A percentile compares a stretch with the other conserved stretches of the same genome.
Evolutionary conservation across 2,329 filamentous ascomycete species (phyloP).

Genomic region (Pyricularia grisea): DNA sequence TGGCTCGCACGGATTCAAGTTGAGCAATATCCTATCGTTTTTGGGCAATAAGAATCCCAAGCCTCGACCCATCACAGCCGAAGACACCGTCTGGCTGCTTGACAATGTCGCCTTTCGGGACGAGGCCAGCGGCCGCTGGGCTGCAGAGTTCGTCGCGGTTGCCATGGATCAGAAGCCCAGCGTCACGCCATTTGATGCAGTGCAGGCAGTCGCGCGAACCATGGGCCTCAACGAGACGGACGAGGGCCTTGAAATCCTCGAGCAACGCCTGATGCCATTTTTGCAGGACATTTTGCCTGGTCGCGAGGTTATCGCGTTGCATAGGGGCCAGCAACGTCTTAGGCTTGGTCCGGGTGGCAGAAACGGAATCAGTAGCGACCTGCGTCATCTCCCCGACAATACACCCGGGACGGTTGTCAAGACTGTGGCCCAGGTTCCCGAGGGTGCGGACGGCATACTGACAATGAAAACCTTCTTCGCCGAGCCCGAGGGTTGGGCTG

Average conservation of each 20-base stretch:
- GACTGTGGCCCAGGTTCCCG: slow-evolving; percentile 39
- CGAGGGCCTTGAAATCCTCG: slow-evolving; percentile 49
- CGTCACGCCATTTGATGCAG: slow-evolving; percentile 55
- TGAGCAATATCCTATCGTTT: slow-evolving; percentile 33
- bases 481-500: slow-evolving; percentile 68
- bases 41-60: slow-evolving; percentile 47
- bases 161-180: slow-evolving; percentile 69
- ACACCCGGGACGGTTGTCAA: slow-evolving; percentile 35
- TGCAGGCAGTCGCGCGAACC: slow-evolving; percentile 60
- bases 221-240: slow-evolving; percentile 56
- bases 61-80: slow-evolving; percentile 46
- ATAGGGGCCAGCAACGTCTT: slow-evolving; percentile 35
- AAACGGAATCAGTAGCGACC: slow-evolving; percentile 63
- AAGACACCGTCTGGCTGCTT: slow-evolving; percentile 77
- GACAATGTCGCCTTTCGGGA: slow-evolving; percentile 77
- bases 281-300: slow-evolving; percentile 66
- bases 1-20: slow-evolving; percentile 14
- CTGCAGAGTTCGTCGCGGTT: slow-evolving; percentile 74
- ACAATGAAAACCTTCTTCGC: slow-evolving; percentile 62
- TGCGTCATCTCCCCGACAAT: slow-evolving; percentile 35
- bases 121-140: slow-evolving; percentile 44
- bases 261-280: slow-evolving; percentile 63
- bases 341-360: slow-evolving; percentile 60
- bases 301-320: slow-evolving; percentile 54
- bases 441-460: slow-evolving; percentile 42